phyloP scores from a whole-genome alignment of 768 basidiomycete species.

The Crepidotus variabilis region DNA sequence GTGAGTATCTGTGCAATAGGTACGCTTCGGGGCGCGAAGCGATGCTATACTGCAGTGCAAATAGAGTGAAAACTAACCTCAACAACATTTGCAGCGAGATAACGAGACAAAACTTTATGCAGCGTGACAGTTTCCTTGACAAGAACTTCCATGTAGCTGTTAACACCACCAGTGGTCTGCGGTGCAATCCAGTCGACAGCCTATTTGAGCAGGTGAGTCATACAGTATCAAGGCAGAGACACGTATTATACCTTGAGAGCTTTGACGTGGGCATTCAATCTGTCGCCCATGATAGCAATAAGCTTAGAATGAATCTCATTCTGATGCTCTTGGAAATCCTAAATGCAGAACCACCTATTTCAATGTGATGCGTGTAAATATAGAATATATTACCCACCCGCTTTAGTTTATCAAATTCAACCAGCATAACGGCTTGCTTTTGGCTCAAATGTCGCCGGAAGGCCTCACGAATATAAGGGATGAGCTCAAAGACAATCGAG shows the following conservation, averaged over 20 bases:
- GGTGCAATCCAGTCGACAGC: conserved; percentile 74
- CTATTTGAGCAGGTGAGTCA: conserved; percentile 32
- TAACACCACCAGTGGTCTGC: conserved; percentile 58
- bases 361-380: background rate
- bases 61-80: conserved; percentile 52
- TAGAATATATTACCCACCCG: conserved; percentile 50
- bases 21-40: too few relatives aligned
- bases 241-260: conserved; percentile 60
- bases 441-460: conserved; percentile 90
- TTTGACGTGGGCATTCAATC: conserved; percentile 81
- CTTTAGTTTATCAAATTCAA: conserved; percentile 98
- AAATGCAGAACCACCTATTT: conserved; percentile 5
- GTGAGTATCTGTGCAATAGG: too few relatives aligned
- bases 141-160: conserved; percentile 89
- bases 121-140: conserved; percentile 94
- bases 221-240: background rate
- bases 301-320: conserved; percentile 98
- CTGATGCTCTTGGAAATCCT: conserved; percentile 99
- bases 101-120: conserved; percentile 93
- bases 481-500: conserved; percentile 89
- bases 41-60: too few relatives aligned
- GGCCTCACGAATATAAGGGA: conserved; percentile 94
- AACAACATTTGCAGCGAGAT: conserved; percentile 72
- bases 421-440: conserved; percentile 94
- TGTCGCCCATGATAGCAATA: conserved; percentile 97